Evolutionary conservation across 805 yeast species (phyloP).

Genomic region (Candida krabiensis): DNA sequence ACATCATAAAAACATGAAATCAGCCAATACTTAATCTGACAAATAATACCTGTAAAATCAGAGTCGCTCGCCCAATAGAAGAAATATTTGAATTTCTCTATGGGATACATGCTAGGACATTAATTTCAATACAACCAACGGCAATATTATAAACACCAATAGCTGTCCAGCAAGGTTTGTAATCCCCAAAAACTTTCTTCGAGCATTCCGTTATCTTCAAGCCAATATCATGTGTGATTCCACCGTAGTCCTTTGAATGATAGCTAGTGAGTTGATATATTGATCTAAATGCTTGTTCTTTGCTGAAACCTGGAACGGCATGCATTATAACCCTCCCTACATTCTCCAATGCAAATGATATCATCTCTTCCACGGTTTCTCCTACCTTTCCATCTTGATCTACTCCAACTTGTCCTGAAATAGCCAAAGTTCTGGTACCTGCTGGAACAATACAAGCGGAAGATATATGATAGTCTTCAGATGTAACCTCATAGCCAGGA

Average conservation of each 20-base stretch:
- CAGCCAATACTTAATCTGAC: too few relatives aligned
- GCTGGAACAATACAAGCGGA: slow-evolving; percentile 16
- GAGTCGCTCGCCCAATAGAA: too few relatives aligned
- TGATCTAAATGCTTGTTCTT: slow-evolving; percentile 12
- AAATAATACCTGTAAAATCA: too few relatives aligned
- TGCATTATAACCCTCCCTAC: slow-evolving; percentile 12
- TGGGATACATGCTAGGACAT: slow-evolving; percentile 10
- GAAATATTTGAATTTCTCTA: too few relatives aligned
- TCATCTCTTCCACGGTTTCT: slow-evolving; percentile 12
- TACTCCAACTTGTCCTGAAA: slow-evolving; percentile 14
- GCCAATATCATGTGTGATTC: slow-evolving; percentile 15
- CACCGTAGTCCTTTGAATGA: slow-evolving; percentile 10
- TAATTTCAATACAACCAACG: slow-evolving; percentile 13
- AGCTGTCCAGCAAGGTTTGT: slow-evolving; percentile 15
- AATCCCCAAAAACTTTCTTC: slow-evolving; percentile 10
- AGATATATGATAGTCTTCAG: slow-evolving; percentile 10
- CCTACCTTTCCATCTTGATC: slow-evolving; percentile 11
- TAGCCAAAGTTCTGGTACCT: slow-evolving; percentile 11
- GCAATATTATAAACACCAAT: slow-evolving; percentile 10
- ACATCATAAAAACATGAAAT: too few relatives aligned
- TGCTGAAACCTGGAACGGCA: slow-evolving; percentile 13
- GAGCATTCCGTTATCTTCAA: slow-evolving; percentile 4
- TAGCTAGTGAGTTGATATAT: slow-evolving; percentile 13
- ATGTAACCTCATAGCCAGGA: slow-evolving; percentile 11
- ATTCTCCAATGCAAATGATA: slow-evolving; percentile 9